Evolutionary conservation across 345 rosid genomes (phyloP), one percentile per base, ranked within the genome.

Genomic region (Cochlearia excelsa): DNA sequence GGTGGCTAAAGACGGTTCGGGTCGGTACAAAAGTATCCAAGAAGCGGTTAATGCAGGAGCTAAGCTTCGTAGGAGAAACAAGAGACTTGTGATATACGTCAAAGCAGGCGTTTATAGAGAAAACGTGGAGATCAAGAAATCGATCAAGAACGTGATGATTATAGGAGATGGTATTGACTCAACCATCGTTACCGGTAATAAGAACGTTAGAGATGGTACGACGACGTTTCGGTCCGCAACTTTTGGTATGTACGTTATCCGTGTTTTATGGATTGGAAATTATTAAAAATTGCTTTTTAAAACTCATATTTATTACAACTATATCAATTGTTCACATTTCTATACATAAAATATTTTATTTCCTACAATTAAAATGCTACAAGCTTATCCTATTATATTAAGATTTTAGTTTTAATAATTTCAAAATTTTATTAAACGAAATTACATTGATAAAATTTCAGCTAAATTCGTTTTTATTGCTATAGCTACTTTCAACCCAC

Each of bases 1-100:
- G 63, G 96, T 91, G 72, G 92, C 98, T 2, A 77, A 86, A 59
- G 96, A 91, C 26, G 98, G 98, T 26, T 77, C 96, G 0, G 96
- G 98, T 4, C 55, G 78, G 4, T 88, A 74, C 65, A 75, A 70
- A 72, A 80, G 82, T 51, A 84, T 91, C 37, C 61, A 82, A 0
- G 79, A 82, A 51, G 98, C 91, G 0, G 79, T 87, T 42, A 81
- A 78, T 0, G 91, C 89, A 41, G 60, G 85, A 1, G 71, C 51
- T 10, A 48, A 54, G 7, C 30, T 39, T n/a, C 29, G 74, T 33
- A 55, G 71, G 0, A 80, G 68, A 30, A 53, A 60, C 8, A 44
- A 46, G 33, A 79, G 96, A 72, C 57, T 84, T 53, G 87, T 88
- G 2, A 81, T 91, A 40, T 66, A 91, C 63, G 82, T 91, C 47